phyloP scores from a whole-genome alignment of 768 basidiomycete genomes.

The Amanita subjunquillea region DNA sequence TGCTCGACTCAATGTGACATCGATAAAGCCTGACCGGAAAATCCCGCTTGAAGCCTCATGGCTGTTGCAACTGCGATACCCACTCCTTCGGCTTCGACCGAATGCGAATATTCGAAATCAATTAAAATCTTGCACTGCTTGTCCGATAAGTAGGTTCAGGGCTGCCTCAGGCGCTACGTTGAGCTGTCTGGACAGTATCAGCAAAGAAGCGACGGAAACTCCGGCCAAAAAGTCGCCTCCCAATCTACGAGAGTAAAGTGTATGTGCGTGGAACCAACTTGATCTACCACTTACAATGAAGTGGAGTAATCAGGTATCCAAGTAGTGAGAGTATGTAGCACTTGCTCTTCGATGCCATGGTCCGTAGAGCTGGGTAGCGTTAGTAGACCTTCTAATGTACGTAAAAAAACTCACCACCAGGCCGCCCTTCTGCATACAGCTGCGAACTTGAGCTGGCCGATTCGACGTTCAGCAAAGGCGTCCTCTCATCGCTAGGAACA shows the following conservation, averaged over 20 bases:
- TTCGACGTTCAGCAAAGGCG: constrained; percentile 22
- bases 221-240: constrained; percentile 71
- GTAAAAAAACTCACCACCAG: constrained; percentile 6
- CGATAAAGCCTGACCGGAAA: constrained; percentile 84
- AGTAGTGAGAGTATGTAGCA: constrained; percentile 72
- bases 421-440: constrained; percentile 17
- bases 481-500: constrained; percentile 16
- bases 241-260: constrained; percentile 15
- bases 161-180: constrained; percentile 88
- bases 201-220: constrained; percentile 73
- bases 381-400: background rate
- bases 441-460: constrained; percentile 8
- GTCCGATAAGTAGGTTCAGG: constrained; percentile 77
- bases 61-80: constrained; percentile 67
- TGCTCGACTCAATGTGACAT: constrained; percentile 86
- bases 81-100: constrained; percentile 35
- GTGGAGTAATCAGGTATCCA: constrained; percentile 76
- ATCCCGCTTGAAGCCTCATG: constrained; percentile 86
- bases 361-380: background rate
- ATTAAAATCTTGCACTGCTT: constrained; percentile 69
- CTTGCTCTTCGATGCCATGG: constrained; percentile 28
- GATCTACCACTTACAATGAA: constrained; percentile 40
- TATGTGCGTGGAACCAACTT: background rate
- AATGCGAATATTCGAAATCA: constrained; percentile 26
- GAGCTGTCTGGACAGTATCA: constrained; percentile 71